A percentile compares a stretch with the other conserved stretches of the same genome.
Evolutionary conservation across 1,284 basidiomycete species (phyloP).

Genomic region (Melampsora medusae): DNA sequence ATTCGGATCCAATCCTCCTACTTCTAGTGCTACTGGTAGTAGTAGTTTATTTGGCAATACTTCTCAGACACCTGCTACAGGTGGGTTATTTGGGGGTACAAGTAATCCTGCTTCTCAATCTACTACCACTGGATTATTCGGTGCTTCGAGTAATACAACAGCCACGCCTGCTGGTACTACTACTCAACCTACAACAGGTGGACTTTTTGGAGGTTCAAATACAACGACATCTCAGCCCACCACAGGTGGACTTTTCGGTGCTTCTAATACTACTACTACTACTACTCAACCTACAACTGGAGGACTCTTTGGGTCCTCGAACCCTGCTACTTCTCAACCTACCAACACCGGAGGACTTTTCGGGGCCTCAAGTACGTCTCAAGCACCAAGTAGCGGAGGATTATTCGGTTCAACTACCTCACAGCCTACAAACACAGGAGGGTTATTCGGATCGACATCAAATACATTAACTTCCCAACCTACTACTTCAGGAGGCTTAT

Average conservation of each 20-base stretch:
- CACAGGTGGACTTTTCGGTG: not conserved
- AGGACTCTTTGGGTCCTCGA: slow-evolving; percentile 8
- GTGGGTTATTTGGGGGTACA: slow-evolving; percentile 54
- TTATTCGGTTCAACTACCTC: not conserved
- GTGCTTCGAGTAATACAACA: not conserved
- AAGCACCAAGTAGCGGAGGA: not conserved
- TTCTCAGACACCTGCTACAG: slow-evolving; percentile 20
- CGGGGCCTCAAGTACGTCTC: not conserved
- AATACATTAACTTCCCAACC: not conserved
- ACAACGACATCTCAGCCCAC: slow-evolving; percentile 30
- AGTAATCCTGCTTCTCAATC: slow-evolving; percentile 43
- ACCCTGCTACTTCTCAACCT: slow-evolving; percentile 11
- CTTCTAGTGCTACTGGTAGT: slow-evolving; percentile 44
- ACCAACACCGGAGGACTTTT: slow-evolving; percentile 8
- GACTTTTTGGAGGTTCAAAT: slow-evolving; percentile 12
- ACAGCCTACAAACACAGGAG: slow-evolving; percentile 8
- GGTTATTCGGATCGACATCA: not conserved
- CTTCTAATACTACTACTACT: not conserved
- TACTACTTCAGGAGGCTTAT: not conserved
- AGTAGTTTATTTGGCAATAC: slow-evolving; percentile 52
- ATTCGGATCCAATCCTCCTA: not conserved
- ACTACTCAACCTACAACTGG: slow-evolving; percentile 48
- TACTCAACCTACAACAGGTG: slow-evolving; percentile 47
- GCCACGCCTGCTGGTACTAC: slow-evolving; percentile 46
- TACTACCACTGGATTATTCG: slow-evolving; percentile 33